Conservation (phyloP, 106 monocot species). For the Dactylorhiza incarnata region DNA sequence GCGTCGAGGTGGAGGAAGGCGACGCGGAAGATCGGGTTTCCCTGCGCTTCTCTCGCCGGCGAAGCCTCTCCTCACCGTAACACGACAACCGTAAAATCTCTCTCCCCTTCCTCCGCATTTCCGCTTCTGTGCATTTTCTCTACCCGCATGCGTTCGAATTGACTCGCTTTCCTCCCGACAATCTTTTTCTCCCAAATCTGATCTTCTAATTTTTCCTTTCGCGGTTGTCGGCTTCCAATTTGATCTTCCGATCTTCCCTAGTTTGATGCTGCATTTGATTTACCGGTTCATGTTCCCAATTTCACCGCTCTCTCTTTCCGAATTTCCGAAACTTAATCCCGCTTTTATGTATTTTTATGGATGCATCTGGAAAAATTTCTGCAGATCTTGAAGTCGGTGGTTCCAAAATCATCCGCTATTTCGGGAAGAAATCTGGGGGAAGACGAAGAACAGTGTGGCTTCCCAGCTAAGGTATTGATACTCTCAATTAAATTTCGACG, state of each 20-base stretch:
- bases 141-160: neutral
- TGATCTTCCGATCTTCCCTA: neutral
- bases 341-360: neutral
- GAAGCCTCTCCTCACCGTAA: conserved; percentile 6
- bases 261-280: neutral
- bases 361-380: neutral
- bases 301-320: neutral
- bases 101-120: neutral
- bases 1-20: conserved; percentile 39
- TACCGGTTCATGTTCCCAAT: neutral
- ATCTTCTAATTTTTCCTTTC: neutral
- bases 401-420: neutral
- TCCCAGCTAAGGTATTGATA: conserved; percentile 5
- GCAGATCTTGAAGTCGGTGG: conserved; percentile 4
- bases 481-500: too few relatives aligned
- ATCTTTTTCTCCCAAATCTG: neutral
- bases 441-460: conserved; percentile 1
- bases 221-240: neutral
- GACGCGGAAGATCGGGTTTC: conserved; percentile 36
- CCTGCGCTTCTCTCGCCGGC: conserved; percentile 47
- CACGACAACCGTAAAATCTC: conserved; percentile 12
- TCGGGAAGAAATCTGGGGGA: neutral
- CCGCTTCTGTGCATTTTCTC: neutral
- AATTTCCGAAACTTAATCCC: neutral
- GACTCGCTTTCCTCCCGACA: neutral